Conservation (phyloP, 768 basidiomycete species). For the Podaxis sp. region DNA sequence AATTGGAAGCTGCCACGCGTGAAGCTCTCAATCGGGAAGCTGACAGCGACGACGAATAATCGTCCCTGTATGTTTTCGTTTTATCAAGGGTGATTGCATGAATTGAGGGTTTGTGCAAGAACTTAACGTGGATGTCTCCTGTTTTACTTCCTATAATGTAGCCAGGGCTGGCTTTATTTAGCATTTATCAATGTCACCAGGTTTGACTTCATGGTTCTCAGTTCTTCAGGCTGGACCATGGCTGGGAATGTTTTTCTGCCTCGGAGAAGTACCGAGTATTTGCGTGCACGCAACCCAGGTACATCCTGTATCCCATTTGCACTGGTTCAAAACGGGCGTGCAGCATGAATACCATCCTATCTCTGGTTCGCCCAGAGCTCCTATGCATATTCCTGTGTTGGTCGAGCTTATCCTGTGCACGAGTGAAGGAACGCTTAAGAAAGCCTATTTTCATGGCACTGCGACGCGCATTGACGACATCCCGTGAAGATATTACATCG, state of each 20-base stretch:
- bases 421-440: not conserved
- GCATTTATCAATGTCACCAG: too few relatives aligned
- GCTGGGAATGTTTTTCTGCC: not conserved
- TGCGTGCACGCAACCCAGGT: not conserved
- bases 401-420: not conserved
- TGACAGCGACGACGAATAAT: constrained; percentile 72
- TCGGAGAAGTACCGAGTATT: not conserved
- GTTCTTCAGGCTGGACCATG: not conserved
- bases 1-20: constrained; percentile 56
- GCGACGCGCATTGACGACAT: not conserved
- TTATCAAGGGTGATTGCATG: not conserved
- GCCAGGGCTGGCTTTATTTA: too few relatives aligned
- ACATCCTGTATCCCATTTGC: not conserved
- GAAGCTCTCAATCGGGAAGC: constrained; percentile 33
- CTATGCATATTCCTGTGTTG: not conserved
- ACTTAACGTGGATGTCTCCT: not conserved
- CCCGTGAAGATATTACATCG: not conserved
- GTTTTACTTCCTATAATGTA: not conserved
- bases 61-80: not conserved
- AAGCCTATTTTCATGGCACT: too few relatives aligned
- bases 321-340: not conserved
- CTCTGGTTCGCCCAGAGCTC: not conserved
- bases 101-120: not conserved
- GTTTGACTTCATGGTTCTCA: not conserved
- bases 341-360: not conserved